phyloP scores from a whole-genome alignment of 2,329 filamentous ascomycete species.

The Trichoderma koningii region DNA sequence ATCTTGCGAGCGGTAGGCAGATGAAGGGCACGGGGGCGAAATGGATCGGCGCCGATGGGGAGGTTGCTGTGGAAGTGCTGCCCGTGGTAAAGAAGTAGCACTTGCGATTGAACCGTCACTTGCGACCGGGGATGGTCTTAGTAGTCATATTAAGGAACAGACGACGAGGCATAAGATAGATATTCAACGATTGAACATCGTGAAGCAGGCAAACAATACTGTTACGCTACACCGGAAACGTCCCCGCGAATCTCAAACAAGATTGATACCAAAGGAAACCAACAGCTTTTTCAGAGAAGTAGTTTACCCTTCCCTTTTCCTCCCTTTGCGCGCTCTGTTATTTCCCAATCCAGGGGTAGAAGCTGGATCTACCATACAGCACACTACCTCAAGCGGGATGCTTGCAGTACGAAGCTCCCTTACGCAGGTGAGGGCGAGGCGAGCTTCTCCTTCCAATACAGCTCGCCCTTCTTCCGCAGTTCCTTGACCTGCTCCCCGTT shows the following conservation, averaged over 20 bases:
- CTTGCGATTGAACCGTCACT: too few relatives aligned
- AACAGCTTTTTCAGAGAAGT: background rate
- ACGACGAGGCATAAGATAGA: background rate
- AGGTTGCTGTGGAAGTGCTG: conserved; percentile 49
- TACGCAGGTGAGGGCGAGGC: background rate
- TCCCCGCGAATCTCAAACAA: background rate
- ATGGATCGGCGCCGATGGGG: conserved; percentile 68
- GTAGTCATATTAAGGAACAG: too few relatives aligned
- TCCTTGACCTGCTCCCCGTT: conserved; percentile 34
- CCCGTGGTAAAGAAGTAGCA: conserved; percentile 33
- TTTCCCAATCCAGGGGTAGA: background rate
- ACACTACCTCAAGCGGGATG: background rate
- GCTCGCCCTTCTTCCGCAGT: conserved; percentile 34
- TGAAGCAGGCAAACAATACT: background rate
- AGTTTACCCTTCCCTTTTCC: background rate
- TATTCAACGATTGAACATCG: background rate
- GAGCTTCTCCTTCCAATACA: conserved; percentile 30
- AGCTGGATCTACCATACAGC: conserved; percentile 2
- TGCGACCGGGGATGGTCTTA: too few relatives aligned
- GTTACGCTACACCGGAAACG: background rate
- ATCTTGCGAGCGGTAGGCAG: conserved; percentile 67
- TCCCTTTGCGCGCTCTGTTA: background rate
- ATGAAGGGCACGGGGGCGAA: conserved; percentile 58
- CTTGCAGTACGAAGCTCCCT: too few relatives aligned
- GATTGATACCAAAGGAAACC: background rate